phyloP scores from a whole-genome alignment of 2,329 filamentous ascomycete species.

The Alternaria ventricosa region DNA sequence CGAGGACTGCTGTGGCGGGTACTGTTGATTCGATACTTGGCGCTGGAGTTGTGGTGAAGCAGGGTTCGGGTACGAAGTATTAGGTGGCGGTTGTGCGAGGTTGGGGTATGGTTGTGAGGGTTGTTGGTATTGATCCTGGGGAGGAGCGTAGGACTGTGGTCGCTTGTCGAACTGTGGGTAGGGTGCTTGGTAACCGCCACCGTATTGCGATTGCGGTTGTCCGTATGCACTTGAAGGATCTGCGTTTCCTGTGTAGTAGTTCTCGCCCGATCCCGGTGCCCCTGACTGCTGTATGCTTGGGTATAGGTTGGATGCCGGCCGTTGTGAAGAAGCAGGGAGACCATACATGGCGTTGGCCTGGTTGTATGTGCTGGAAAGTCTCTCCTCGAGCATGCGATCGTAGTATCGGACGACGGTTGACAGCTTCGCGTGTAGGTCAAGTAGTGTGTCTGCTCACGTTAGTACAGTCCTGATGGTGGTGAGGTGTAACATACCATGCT shows the following conservation, averaged over 20 bases:
- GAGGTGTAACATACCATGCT: conserved; percentile 73
- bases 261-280: conserved; percentile 66
- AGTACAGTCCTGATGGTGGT: conserved; percentile 28
- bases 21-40: conserved; percentile 41
- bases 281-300: conserved; percentile 63
- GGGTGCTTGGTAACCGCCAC: conserved; percentile 48
- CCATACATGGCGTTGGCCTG: conserved; percentile 65
- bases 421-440: conserved; percentile 93
- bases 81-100: conserved; percentile 35
- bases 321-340: conserved; percentile 42
- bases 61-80: conserved; percentile 37
- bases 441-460: conserved; percentile 74
- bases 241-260: conserved; percentile 77
- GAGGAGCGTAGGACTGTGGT: conserved; percentile 34
- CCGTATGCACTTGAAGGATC: conserved; percentile 57
- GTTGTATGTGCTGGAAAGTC: conserved; percentile 88
- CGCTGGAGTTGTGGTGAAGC: conserved; percentile 48
- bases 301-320: conserved; percentile 68
- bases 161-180: conserved; percentile 48
- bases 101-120: conserved; percentile 47
- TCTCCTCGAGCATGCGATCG: conserved; percentile 96
- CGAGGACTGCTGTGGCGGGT: conserved; percentile 38
- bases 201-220: conserved; percentile 60
- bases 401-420: conserved; percentile 97
- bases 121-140: conserved; percentile 42